Evolutionary conservation across 176 grass and related monocot genomes (phyloP), one percentile per base, ranked within the genome.

Genomic region (Carex pumila): DNA sequence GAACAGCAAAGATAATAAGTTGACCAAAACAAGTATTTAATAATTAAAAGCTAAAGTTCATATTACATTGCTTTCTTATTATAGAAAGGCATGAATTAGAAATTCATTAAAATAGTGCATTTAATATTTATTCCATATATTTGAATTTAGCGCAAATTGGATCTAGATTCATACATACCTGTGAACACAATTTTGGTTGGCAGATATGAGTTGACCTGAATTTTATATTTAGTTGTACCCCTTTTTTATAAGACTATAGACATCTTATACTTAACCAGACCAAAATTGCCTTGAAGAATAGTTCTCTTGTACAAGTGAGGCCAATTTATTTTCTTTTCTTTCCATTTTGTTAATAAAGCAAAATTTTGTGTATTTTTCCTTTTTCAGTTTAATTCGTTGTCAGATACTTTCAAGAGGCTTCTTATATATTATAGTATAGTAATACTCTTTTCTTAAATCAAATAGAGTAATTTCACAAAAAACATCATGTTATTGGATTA

Each of bases 121-220:
- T 49, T 41, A 6, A 12, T 25, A 30, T 82, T 80, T 34, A 31
- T 71, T 73, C 34, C 10, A 37, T 72, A 63, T 12, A 22, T 63
- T 62, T 90, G 89, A 86, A 96, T 81, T 37, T 89, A 31, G 91
- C 79, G 4, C 79, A 17, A 18, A 45, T 88, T 22, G 0, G 34
- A 61, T 7, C 36, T 73, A 85, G 43, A 74, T 95, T 76, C 93
- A 61, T 63, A 36, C 15, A 61, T 63, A 47, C 15, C 64, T 55
- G 61, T 13, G 31, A 71, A 37, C 11, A 66, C 45, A 79, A 41
- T 7, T 80, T 67, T 80, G 25, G 45, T 62, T 81, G 22, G 64
- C 41, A 37, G 15, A 55, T 34, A 83, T 12, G 61, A 11, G 34
- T 83, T 83, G 81, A 69, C 81, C 62, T 83, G 21, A 65, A 83